A percentile compares a stretch with the other conserved stretches of the same genome.
Evolutionary conservation across 2,329 filamentous ascomycete genomes (phyloP).

Genomic region (Spiromastix sp.): DNA sequence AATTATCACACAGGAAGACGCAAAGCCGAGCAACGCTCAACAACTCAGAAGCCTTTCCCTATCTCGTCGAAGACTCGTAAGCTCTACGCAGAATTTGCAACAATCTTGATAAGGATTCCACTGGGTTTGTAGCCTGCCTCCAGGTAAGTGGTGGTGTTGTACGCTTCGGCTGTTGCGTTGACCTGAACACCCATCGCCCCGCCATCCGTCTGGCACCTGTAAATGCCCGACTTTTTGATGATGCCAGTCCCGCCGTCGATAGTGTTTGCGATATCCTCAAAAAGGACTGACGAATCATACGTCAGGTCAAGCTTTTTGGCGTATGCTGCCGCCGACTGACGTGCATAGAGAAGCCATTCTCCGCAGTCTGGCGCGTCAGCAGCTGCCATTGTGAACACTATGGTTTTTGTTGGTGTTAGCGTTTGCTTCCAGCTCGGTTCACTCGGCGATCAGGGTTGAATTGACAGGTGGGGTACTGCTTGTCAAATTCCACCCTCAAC

Average conservation of each 20-base stretch:
- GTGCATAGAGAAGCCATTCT: constrained; percentile 5
- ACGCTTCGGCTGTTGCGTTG: constrained; percentile 1
- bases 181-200: constrained; percentile 1
- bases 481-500: too few relatives aligned
- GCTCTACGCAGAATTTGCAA: not conserved
- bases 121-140: constrained; percentile 1
- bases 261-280: constrained; percentile 6
- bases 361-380: constrained; percentile 5
- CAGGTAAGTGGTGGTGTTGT: constrained; percentile 1
- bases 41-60: not conserved
- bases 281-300: constrained; percentile 5
- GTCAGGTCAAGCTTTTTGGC: constrained; percentile 6
- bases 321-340: constrained; percentile 1
- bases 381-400: constrained; percentile 6
- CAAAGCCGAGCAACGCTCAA: too few relatives aligned
- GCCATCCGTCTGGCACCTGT: constrained; percentile 2
- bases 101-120: constrained; percentile 5
- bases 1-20: too few relatives aligned
- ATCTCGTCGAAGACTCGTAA: not conserved
- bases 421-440: not conserved
- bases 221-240: not conserved
- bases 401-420: not conserved
- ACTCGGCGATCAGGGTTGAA: too few relatives aligned
- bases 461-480: too few relatives aligned
- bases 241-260: constrained; percentile 1